Conservation (phyloP, 1,284 basidiomycete genomes). For the Ceratobasidium sp. region DNA sequence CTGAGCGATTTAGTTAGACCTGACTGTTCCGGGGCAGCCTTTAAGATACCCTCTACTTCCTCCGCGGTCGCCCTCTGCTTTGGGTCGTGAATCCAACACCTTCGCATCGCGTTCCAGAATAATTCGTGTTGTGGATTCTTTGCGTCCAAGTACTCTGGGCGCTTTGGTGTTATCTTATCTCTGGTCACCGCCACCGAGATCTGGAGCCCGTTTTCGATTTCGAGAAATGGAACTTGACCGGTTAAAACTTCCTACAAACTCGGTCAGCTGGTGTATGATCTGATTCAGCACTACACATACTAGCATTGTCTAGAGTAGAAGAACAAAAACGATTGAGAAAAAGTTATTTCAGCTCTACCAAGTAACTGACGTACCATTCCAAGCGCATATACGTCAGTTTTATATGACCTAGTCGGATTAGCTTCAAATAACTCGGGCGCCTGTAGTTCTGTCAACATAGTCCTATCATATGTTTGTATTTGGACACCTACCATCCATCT, state of each 20-base stretch:
- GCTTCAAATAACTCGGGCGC: not conserved
- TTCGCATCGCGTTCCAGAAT: not conserved
- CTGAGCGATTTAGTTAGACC: not conserved
- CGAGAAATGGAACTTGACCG: not conserved
- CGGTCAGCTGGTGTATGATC: not conserved
- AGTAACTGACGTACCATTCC: constrained; percentile 10
- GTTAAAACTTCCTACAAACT: not conserved
- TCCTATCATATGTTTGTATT: not conserved
- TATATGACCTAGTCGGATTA: constrained; percentile 6
- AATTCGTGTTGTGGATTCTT: not conserved
- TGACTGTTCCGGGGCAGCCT: not conserved
- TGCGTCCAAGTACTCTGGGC: not conserved
- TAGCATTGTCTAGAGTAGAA: not conserved
- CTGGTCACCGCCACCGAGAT: not conserved
- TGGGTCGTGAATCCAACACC: constrained; percentile 1
- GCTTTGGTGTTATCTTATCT: not conserved
- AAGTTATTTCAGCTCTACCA: too few relatives aligned
- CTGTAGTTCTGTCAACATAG: not conserved
- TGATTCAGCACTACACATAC: not conserved
- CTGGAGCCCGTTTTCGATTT: not conserved
- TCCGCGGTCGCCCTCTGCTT: not conserved
- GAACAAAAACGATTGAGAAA: too few relatives aligned
- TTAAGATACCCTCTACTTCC: not conserved
- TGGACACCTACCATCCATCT: constrained; percentile 11
- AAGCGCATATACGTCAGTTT: constrained; percentile 20